Base-by-base conservation (phyloP, 2,329 filamentous ascomycete species). In the Myriangium duriaei region DNA sequence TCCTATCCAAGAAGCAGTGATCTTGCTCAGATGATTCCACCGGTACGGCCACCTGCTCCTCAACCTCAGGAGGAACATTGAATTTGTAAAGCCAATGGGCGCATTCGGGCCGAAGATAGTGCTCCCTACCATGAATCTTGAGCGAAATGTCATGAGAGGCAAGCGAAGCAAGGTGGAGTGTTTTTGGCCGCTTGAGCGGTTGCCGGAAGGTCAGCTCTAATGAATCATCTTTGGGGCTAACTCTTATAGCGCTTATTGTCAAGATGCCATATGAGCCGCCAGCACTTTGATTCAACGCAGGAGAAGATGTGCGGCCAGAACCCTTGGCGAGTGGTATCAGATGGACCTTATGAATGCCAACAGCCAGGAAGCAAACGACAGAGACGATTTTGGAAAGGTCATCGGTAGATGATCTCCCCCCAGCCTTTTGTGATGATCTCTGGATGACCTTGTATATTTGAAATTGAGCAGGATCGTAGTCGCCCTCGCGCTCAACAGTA, bases 271-370 rank as follows among this genome's bases (percentile, higher is more conserved):
- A 71, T 1, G 74, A 75, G 5, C 62, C 63, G 43, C 69, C 61
- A 12, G 45, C 41, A 10, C 40, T 38, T 4, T 41, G 37, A 18
- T 38, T 42, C 34, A 76, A 52, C 10, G 70, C 72, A 16, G 68
- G 68, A 46, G 65, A 70, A 11, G 72, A 71, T 16, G 65, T 59
- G 45, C 71, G 65, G 47, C 65, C 67, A 19, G 62, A 44, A 5
- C 50, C 63, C 47, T 76, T 79, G 30, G 74, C 68, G 19, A 79
- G 52, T n/a, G 76, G 76, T 32, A 83, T 68, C 34, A 83, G 50
- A 57, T 82, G 78, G 21, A 82, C 60, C 52, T 78, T 79, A 59
- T 81, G 76, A 19, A 78, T 67, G 13, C 79, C 79, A 51, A 83
- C 68, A 5, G 72, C 77, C 44, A 83, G 65, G 51, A 81, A 81